Conservation (phyloP, 2,329 filamentous ascomycete genomes). For the Penicillium sp. region DNA sequence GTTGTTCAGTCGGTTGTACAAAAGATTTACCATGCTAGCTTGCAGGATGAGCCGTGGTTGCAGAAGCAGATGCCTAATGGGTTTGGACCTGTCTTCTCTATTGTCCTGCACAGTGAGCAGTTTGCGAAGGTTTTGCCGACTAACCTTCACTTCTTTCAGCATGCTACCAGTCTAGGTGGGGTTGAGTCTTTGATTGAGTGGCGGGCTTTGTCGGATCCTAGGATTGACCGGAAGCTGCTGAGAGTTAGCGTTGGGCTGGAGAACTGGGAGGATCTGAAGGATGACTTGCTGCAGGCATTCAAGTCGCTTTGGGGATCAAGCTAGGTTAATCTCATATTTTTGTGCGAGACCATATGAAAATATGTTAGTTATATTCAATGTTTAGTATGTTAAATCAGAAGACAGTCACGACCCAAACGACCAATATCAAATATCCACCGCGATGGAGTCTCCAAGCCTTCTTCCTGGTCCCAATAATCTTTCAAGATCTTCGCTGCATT, state of each 20-base stretch:
- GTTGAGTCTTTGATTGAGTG: constrained; percentile 97
- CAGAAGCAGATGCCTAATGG: constrained; percentile 84
- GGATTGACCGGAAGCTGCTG: constrained; percentile 69
- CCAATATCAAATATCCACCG: constrained; percentile 36
- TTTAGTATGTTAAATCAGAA: constrained; percentile 26
- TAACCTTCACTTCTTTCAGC: constrained; percentile 79
- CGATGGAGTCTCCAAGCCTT: constrained; percentile 7
- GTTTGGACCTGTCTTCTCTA: constrained; percentile 82
- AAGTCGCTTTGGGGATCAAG: constrained; percentile 1
- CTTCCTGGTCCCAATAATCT: constrained; percentile 26
- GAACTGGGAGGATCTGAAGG: constrained; percentile 74
- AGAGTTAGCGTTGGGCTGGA: constrained; percentile 85
- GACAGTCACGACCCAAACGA: constrained; percentile 30
- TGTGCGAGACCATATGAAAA: no score
- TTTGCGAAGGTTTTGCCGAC: constrained; percentile 70
- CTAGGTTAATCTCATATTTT: not conserved
- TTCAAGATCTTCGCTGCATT: constrained; percentile 33
- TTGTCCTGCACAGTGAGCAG: constrained; percentile 61
- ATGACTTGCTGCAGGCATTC: constrained; percentile 59
- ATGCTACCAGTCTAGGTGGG: constrained; percentile 89
- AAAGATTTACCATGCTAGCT: constrained; percentile 72
- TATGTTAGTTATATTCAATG: not conserved
- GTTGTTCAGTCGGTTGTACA: constrained; percentile 56
- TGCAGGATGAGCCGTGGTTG: constrained; percentile 72
- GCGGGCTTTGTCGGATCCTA: constrained; percentile 79